These are phyloP conservation scores for Debaryomycetaceae sp. DNA, from an alignment of 1,139 yeast genomes.

Conservation along the genomic window DNA sequence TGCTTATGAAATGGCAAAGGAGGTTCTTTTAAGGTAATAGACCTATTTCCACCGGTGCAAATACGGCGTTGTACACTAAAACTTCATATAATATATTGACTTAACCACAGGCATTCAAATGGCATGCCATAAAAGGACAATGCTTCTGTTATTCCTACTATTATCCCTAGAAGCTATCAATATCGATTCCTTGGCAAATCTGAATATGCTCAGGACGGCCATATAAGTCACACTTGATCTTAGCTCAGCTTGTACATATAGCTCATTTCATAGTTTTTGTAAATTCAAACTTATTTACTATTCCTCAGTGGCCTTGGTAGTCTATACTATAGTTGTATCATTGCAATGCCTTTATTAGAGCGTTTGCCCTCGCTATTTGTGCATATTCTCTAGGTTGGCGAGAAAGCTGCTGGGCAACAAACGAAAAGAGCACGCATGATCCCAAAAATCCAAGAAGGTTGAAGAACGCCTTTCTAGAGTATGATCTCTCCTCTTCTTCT, in stretches of 20 bases:
- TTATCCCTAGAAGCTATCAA: background rate
- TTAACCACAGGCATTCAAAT: background rate
- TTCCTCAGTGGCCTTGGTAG: too few species aligned
- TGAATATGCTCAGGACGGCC: background rate
- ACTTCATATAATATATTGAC: background rate
- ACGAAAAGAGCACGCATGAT: conserved; percentile 75
- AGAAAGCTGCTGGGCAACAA: conserved; percentile 68
- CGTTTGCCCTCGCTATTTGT: conserved; percentile 20
- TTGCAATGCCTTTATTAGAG: conserved; percentile 6
- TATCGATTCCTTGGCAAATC: background rate
- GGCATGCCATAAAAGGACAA: too few species aligned
- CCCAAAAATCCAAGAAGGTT: conserved; percentile 78
- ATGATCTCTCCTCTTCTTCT: conserved; percentile 78
- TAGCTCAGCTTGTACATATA: background rate
- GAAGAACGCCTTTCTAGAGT: conserved; percentile 79
- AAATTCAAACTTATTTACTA: background rate
- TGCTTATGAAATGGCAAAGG: conserved; percentile 96
- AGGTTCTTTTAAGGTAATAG: conserved; percentile 38
- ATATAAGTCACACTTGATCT: background rate
- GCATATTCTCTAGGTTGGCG: conserved; percentile 36
- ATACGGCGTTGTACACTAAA: background rate
- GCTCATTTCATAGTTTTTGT: background rate
- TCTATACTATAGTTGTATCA: too few species aligned
- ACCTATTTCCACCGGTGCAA: background rate
- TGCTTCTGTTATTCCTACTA: too few species aligned